Evolutionary conservation across 148 eudicot genomes (phyloP), one percentile per base, ranked within the genome.

Genomic region (Rhododendron williamsianum): DNA sequence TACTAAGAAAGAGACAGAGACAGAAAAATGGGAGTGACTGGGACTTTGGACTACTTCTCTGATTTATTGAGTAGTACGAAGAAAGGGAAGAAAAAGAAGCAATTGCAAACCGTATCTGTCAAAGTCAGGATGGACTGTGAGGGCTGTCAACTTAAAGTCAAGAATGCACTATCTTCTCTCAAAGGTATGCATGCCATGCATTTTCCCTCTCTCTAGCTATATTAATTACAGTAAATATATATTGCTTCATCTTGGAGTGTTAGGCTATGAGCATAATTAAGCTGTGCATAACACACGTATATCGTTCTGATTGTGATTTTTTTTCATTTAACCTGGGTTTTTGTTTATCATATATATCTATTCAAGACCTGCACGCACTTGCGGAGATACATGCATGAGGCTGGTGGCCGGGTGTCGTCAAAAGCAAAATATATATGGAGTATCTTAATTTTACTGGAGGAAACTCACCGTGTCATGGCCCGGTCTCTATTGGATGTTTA

Each of bases 41-140:
- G 94, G 15, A 94, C 94, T 35, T 60, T 92, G 84, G 95, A 94
- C 49, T 94, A 90, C 87, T 86, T 94, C 11, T 88, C 93, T n/a
- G 95, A 94, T 25, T 51, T 92, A 30, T 38, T 91, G 1, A 89
- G 87, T 51, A 87, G 72, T 35, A 49, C 85, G 0, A 92, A 56
- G 84, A 85, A 71, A 76, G 83, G 83, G 73, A 92, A 93, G 90
- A 94, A 92, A 54, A 90, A 84, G 88, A 94, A 90, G 88, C 92
- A 90, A 48, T 49, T 92, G 9, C 89, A 86, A 19, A 93, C 92
- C 0, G 94, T 94, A 4, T 67, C 88, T 38, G 92, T 94, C 79
- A 94, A 92, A 80, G 89, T 94, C 48, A 89, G 95, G 36, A 94
- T 94, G 93, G 94, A 92, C 81, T 94, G 97, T 83, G 97, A 94